Conservation (phyloP, 495 filamentous ascomycete species). For the Penicillium lagena region DNA sequence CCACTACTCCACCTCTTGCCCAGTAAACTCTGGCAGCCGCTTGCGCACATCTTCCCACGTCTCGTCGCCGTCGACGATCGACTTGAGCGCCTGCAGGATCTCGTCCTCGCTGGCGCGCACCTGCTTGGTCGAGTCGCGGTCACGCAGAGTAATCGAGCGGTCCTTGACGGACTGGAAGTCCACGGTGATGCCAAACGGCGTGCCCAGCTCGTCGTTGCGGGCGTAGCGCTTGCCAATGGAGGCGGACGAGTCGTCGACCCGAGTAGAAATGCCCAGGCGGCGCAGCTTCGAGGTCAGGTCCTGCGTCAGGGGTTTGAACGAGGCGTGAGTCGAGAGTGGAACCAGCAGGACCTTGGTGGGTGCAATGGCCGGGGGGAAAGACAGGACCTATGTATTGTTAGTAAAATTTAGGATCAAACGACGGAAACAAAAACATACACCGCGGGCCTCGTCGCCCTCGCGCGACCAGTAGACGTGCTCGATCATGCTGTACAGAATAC, state of each 20-base stretch:
- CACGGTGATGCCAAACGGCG: slow-evolving; percentile 60
- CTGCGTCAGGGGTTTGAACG: slow-evolving; percentile 52
- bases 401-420: background rate
- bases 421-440: slow-evolving; percentile 39
- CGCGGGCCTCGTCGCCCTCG: slow-evolving; percentile 55
- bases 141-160: slow-evolving; percentile 59
- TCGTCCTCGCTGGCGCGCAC: slow-evolving; percentile 61
- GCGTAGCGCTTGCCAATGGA: slow-evolving; percentile 66
- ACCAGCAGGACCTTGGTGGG: slow-evolving; percentile 67
- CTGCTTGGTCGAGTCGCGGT: slow-evolving; percentile 62
- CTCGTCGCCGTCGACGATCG: slow-evolving; percentile 55
- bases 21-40: slow-evolving; percentile 60
- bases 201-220: slow-evolving; percentile 62
- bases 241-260: slow-evolving; percentile 59
- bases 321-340: slow-evolving; percentile 51
- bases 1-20: slow-evolving; percentile 57
- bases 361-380: slow-evolving; percentile 58
- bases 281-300: slow-evolving; percentile 48
- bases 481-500: slow-evolving; percentile 70
- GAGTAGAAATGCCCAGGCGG: slow-evolving; percentile 52
- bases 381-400: slow-evolving; percentile 46
- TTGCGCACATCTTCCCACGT: slow-evolving; percentile 56
- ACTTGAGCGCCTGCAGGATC: slow-evolving; percentile 55
- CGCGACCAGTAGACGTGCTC: slow-evolving; percentile 78
- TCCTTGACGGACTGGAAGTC: slow-evolving; percentile 68